Percentiles rank a stretch among this genome's conserved stretches.
Evolutionary conservation across 1,139 yeast species (phyloP).

Genomic region (Yamadazyma oceani): DNA sequence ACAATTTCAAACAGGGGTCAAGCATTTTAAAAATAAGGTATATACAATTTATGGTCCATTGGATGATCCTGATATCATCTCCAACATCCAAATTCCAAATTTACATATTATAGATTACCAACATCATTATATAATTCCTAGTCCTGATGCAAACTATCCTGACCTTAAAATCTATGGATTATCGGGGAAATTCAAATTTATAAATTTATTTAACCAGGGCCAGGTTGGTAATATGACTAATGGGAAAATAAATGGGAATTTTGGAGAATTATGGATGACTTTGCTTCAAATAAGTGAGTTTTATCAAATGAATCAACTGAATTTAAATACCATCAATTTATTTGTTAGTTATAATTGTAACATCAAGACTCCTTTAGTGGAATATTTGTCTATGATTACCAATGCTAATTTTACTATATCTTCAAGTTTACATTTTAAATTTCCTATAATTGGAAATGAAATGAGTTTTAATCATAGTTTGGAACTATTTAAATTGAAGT

Average conservation of each 20-base stretch:
- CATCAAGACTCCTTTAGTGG: slow-evolving; percentile 62
- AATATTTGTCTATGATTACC: slow-evolving; percentile 65
- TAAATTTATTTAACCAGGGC: slow-evolving; percentile 71
- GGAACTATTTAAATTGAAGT: slow-evolving; percentile 61
- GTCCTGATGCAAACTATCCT: slow-evolving; percentile 36
- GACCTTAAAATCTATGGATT: slow-evolving; percentile 61
- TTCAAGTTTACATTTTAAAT: slow-evolving; percentile 71
- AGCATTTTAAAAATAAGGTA: slow-evolving; percentile 58
- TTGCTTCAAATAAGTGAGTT: slow-evolving; percentile 67
- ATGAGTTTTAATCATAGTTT: slow-evolving; percentile 60
- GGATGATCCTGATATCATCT: slow-evolving; percentile 70
- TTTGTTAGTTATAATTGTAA: slow-evolving; percentile 70
- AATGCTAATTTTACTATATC: slow-evolving; percentile 73
- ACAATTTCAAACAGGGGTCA: slow-evolving; percentile 47
- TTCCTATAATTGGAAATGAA: slow-evolving; percentile 72
- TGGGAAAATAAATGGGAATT: slow-evolving; percentile 48
- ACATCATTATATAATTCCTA: slow-evolving; percentile 37
- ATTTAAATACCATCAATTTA: slow-evolving; percentile 50
- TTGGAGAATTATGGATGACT: slow-evolving; percentile 77
- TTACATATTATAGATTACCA: slow-evolving; percentile 62
- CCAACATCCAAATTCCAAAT: slow-evolving; percentile 54
- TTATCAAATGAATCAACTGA: slow-evolving; percentile 20
- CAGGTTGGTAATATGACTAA: slow-evolving; percentile 20
- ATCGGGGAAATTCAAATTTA: slow-evolving; percentile 70
- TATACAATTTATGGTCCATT: slow-evolving; percentile 76